Conservation (phyloP, 2,329 filamentous ascomycete species). For the Arthrobotrys pseudoclavata region DNA sequence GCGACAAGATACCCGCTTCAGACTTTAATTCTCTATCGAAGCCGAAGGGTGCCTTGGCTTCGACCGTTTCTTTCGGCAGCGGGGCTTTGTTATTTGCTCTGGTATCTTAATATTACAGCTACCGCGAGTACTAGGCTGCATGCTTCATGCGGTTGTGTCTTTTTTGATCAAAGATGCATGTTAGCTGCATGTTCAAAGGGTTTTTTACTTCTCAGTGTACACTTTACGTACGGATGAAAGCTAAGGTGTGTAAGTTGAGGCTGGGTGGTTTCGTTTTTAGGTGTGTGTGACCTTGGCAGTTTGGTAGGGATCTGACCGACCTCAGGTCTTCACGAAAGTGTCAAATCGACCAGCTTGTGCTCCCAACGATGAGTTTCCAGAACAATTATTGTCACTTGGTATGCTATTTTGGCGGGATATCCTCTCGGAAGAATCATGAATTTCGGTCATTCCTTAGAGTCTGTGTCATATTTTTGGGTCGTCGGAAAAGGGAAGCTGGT, state of each 20-base stretch:
- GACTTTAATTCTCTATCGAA: neutral
- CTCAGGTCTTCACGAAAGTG: neutral
- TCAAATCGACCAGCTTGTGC: neutral
- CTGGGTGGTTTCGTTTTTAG: conserved; percentile 3
- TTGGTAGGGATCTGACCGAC: conserved; percentile 4
- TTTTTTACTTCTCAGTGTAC: neutral
- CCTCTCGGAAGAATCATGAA: conserved; percentile 14
- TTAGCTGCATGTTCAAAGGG: conserved; percentile 6
- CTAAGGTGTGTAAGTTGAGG: neutral
- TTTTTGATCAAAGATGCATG: conserved; percentile 28
- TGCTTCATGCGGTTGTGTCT: conserved; percentile 1
- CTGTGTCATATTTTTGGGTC: conserved; percentile 7
- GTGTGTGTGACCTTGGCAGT: conserved; percentile 41
- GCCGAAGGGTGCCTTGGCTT: neutral
- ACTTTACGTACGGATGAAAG: neutral
- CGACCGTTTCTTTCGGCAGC: conserved; percentile 6
- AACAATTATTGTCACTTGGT: neutral
- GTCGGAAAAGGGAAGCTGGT: neutral
- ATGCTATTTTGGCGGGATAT: neutral
- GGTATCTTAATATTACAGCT: conserved; percentile 6
- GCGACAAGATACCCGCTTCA: conserved; percentile 53
- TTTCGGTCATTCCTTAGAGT: conserved; percentile 12
- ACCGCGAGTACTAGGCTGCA: conserved; percentile 2
- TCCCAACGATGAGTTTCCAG: conserved; percentile 7
- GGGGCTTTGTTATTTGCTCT: conserved; percentile 10